Evolutionary conservation across 306 rosid genomes (phyloP), one percentile per base, ranked within the genome.

Genomic region (Quercus engelmannii): DNA sequence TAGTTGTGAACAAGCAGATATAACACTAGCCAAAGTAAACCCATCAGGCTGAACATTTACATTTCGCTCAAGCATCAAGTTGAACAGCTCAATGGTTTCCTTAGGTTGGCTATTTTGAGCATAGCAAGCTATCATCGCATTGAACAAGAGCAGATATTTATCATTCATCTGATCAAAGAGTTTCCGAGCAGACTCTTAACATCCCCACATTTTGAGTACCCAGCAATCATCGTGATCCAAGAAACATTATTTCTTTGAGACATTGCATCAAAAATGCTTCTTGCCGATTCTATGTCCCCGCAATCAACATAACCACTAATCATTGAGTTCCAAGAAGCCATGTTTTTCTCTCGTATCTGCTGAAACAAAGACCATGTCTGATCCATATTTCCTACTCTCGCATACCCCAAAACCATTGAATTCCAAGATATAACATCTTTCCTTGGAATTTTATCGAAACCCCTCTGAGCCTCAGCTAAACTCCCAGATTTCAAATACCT

Each of bases 401-500:
- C 89, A 76, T 81, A 91, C 62, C 91, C 92, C 4, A 90, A 85
- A 68, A 93, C 55, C 89, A 91, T 91, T 9, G 91, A 87, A 74
- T 90, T 93, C 97, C 98, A 91, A 30, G 98, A 91, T 76, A 89
- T 78, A 12, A 86, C 89, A 79, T 90, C 93, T 78, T 87, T 88
- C 75, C 20, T 41, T 0, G 97, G 93, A 83, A 93, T 88, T 79
- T 80, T 79, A 67, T 86, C 55, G 25, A 89, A 90, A 80, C 91
- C 71, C 74, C 43, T 74, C 28, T 55, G 82, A 74, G 92, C 92
- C 74, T 78, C 80, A 57, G 56, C 83, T 67, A 90, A 84, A 62
- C 88, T 63, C 70, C 92, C 92, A 62, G 76, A 84, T 79, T 83
- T 90, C 67, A 89, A 74, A 86, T 87, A 84, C 23, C 92, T 88